phyloP scores from a whole-genome alignment of 192 early-diverging fungal genomes.

The Funneliformis geosporum region DNA sequence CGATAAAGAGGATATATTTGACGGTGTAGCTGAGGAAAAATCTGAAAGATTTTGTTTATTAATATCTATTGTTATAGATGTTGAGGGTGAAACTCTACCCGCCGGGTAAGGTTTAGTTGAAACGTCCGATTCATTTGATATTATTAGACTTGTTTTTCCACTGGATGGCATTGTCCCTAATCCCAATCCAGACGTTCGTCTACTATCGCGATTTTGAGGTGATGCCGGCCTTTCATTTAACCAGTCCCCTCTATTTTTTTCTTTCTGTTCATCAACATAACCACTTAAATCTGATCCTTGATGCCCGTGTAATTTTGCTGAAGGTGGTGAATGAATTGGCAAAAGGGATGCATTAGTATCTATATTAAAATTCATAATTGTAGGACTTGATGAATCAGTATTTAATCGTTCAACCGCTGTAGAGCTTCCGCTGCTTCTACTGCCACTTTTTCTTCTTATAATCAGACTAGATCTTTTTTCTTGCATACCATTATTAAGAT shows the following conservation, averaged over 20 bases:
- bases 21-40: not conserved
- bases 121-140: not conserved
- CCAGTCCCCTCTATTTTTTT: slow-evolving; percentile 4
- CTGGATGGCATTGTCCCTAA: not conserved
- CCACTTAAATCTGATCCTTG: slow-evolving; percentile 5
- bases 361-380: not conserved
- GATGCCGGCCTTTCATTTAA: slow-evolving; percentile 15
- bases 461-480: not conserved
- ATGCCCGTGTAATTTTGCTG: not conserved
- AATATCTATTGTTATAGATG: not conserved
- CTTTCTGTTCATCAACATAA: not conserved
- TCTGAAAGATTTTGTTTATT: not conserved
- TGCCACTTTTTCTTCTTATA: slow-evolving; percentile 19
- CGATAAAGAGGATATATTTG: not conserved
- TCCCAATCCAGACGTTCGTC: not conserved
- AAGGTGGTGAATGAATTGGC: not conserved
- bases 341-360: not conserved
- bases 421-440: slow-evolving; percentile 7
- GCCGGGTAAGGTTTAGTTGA: not conserved
- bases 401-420: slow-evolving; percentile 4
- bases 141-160: slow-evolving; percentile 2
- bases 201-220: not conserved
- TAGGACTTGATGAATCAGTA: not conserved
- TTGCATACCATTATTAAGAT: not conserved
- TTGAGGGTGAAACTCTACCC: not conserved